Conservation (phyloP, 768 basidiomycete genomes). For the Suillus tomentosus region DNA sequence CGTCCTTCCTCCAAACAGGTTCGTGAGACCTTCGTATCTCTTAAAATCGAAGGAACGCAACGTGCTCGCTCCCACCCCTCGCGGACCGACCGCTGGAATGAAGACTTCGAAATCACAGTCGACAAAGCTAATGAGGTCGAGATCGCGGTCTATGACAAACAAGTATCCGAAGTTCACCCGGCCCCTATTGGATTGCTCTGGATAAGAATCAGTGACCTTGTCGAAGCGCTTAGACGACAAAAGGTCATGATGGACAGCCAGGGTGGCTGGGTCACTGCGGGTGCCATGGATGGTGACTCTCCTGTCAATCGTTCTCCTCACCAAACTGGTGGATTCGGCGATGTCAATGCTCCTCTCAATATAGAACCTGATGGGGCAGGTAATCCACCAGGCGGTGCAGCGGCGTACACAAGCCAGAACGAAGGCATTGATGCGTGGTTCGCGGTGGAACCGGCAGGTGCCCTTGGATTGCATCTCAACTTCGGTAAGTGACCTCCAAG, state of each 20-base stretch:
- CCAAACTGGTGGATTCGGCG: conserved; percentile 50
- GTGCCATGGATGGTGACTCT: conserved; percentile 75
- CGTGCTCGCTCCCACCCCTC: conserved; percentile 90
- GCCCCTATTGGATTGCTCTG: conserved; percentile 93
- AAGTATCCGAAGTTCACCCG: conserved; percentile 75
- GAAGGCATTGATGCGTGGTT: conserved; percentile 98
- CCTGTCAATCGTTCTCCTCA: conserved; percentile 48
- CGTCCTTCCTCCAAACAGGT: conserved; percentile 80
- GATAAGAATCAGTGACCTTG: conserved; percentile 91
- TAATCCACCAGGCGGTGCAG: conserved; percentile 32
- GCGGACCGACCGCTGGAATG: conserved; percentile 95
- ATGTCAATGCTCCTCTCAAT: conserved; percentile 43
- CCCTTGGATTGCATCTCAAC: conserved; percentile 82
- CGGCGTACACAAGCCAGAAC: conserved; percentile 24
- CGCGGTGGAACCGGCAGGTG: conserved; percentile 95
- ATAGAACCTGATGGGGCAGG: conserved; percentile 35
- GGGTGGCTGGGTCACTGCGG: conserved; percentile 94
- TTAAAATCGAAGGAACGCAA: conserved; percentile 96
- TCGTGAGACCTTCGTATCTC: conserved; percentile 84
- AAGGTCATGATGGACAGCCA: conserved; percentile 88
- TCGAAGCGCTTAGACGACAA: conserved; percentile 90
- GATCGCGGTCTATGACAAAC: conserved; percentile 93
- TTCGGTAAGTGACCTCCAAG: conserved; percentile 66
- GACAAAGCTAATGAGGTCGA: conserved; percentile 99
- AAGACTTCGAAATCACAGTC: conserved; percentile 93